phyloP scores from a whole-genome alignment of 1,139 yeast species.

The Debaryomyces coudertii region DNA sequence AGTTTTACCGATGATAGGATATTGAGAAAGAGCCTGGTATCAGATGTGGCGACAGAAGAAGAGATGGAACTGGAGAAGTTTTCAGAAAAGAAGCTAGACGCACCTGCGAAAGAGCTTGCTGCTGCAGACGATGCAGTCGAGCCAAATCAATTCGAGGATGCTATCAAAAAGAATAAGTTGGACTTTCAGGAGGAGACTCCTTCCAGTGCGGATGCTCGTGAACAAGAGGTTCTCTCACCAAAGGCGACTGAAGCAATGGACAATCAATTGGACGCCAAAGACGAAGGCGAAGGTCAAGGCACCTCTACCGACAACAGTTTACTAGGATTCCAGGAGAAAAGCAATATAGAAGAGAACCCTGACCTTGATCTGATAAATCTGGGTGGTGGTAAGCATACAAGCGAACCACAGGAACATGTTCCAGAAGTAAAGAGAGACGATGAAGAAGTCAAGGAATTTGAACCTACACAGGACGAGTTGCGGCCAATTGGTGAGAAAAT shows the following conservation, averaged over 20 bases:
- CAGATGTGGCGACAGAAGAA: background rate
- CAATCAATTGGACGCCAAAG: background rate
- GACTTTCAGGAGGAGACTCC: conserved; percentile 7
- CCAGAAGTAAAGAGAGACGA: conserved; percentile 14
- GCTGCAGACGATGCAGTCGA: background rate
- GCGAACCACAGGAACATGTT: conserved; percentile 19
- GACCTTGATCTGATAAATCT: conserved; percentile 17
- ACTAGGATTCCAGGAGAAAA: background rate
- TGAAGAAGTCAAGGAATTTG: conserved; percentile 12
- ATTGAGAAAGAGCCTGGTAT: conserved; percentile 15
- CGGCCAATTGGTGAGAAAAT: background rate
- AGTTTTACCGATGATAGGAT: conserved; percentile 17
- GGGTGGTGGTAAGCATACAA: conserved; percentile 18
- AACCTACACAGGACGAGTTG: conserved; percentile 19
- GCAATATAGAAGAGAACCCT: background rate
- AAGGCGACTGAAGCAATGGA: background rate
- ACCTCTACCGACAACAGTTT: background rate
- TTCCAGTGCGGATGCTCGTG: background rate
- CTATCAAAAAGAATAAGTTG: conserved; percentile 17
- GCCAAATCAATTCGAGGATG: conserved; percentile 15
- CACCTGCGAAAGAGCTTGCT: background rate
- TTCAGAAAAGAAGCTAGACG: background rate
- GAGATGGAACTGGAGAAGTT: background rate
- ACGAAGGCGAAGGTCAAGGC: background rate
- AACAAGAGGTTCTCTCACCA: background rate